Evolutionary conservation across 2,329 filamentous ascomycete genomes (phyloP).

Genomic region (Talaromyces funiculosus): DNA sequence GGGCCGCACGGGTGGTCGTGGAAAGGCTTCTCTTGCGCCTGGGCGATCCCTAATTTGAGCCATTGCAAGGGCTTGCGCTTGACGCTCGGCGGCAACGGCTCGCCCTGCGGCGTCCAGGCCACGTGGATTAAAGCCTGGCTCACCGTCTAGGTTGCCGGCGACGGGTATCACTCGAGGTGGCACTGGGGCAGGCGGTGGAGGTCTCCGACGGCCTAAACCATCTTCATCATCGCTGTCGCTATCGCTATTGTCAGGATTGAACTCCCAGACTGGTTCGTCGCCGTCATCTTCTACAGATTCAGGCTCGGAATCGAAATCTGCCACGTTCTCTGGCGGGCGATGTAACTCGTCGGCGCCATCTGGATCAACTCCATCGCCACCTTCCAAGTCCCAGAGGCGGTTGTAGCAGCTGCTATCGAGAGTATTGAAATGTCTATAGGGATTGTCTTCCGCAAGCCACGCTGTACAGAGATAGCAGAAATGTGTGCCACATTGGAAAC

Average conservation of each 20-base stretch:
- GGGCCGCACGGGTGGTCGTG: slow-evolving; percentile 15
- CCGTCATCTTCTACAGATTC: slow-evolving; percentile 20
- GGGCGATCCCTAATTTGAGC: slow-evolving; percentile 30
- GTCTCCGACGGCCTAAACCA: slow-evolving; percentile 20
- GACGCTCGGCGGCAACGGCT: slow-evolving; percentile 34
- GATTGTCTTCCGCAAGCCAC: slow-evolving; percentile 77
- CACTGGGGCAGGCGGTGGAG: slow-evolving; percentile 37
- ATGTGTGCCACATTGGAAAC: slow-evolving; percentile 80
- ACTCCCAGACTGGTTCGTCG: slow-evolving; percentile 16
- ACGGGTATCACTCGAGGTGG: slow-evolving; percentile 31
- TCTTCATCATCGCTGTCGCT: slow-evolving; percentile 21
- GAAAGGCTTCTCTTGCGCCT: slow-evolving; percentile 18
- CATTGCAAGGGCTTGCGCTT: slow-evolving; percentile 35
- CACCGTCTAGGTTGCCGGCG: slow-evolving; percentile 23
- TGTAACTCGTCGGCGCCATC: slow-evolving; percentile 38
- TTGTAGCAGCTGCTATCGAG: slow-evolving; percentile 67
- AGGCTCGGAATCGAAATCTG: slow-evolving; percentile 31
- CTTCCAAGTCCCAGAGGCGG: slow-evolving; percentile 84
- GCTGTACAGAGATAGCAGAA: slow-evolving; percentile 91
- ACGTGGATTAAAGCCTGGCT: slow-evolving; percentile 22
- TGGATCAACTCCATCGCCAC: slow-evolving; percentile 58
- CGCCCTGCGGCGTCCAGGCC: slow-evolving; percentile 30
- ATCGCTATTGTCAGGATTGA: slow-evolving; percentile 17
- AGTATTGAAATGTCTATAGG: slow-evolving; percentile 83
- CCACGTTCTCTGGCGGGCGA: slow-evolving; percentile 34